These are phyloP conservation scores for Trichomonas tenax DNA, from an alignment of 208 protist genomes.

Conservation along the genomic window DNA sequence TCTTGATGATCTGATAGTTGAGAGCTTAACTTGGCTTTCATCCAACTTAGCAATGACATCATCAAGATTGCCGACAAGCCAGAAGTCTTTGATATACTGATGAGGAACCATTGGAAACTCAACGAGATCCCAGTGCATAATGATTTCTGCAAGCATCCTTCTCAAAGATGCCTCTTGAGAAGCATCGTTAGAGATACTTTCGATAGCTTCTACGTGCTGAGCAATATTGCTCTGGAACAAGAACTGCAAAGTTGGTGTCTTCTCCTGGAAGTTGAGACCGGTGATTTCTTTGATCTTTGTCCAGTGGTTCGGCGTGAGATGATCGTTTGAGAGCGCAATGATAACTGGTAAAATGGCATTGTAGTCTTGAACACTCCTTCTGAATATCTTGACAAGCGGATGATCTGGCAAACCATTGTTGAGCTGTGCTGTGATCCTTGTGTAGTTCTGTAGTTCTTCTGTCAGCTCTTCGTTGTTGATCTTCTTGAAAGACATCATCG, in stretches of 20 bases:
- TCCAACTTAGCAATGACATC: not conserved
- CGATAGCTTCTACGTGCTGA: not conserved
- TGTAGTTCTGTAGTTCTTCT: not conserved
- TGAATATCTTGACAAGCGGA: conserved; percentile 27
- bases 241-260: not conserved
- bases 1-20: not conserved
- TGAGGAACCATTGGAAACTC: conserved; percentile 73
- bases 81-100: conserved; percentile 27
- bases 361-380: not conserved
- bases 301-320: conserved; percentile 18
- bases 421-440: not conserved
- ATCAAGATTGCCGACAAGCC: not conserved
- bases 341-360: conserved; percentile 23
- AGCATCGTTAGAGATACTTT: not conserved
- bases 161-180: conserved; percentile 6
- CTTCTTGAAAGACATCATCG: not conserved
- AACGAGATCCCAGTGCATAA: conserved; percentile 33
- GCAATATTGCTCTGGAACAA: not conserved
- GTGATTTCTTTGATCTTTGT: conserved; percentile 24
- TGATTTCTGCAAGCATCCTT: not conserved
- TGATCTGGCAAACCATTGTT: not conserved
- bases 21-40: not conserved
- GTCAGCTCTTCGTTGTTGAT: not conserved
- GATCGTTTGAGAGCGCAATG: conserved; percentile 2
- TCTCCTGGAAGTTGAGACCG: not conserved